Percentiles rank a stretch among this genome's conserved stretches.
These are phyloP conservation scores for Penicillium pulvis DNA, from an alignment of 495 filamentous ascomycete genomes.

Conservation along the genomic window DNA sequence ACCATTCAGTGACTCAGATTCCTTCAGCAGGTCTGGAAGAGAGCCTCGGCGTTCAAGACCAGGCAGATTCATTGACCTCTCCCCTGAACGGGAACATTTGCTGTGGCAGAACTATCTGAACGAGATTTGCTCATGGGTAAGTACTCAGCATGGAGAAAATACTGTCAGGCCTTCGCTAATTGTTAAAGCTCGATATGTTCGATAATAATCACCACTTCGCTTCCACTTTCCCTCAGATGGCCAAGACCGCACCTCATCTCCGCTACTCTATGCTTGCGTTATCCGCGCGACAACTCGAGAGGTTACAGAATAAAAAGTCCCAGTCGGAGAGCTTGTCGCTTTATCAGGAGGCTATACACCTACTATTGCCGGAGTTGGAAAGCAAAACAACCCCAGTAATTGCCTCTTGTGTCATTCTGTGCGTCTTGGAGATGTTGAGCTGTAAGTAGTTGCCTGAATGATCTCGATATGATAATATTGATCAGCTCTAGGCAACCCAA, in stretches of 20 bases:
- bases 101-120: constrained; percentile 48
- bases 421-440: constrained; percentile 47
- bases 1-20: constrained; percentile 10
- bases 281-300: constrained; percentile 48
- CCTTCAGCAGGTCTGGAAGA: constrained; percentile 7
- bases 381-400: constrained; percentile 41
- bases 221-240: constrained; percentile 41
- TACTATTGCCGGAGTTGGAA: constrained; percentile 41
- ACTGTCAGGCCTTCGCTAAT: neutral
- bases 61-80: constrained; percentile 27
- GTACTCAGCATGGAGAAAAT: neutral
- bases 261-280: constrained; percentile 46
- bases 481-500: constrained; percentile 29
- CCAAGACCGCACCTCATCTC: constrained; percentile 39
- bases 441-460: constrained; percentile 19
- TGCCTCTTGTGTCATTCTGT: constrained; percentile 43
- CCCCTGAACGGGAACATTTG: constrained; percentile 33
- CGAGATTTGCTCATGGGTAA: constrained; percentile 44
- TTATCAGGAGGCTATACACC: constrained; percentile 47
- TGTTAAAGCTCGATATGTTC: constrained; percentile 47
- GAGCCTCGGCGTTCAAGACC: constrained; percentile 12
- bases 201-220: constrained; percentile 47
- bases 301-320: constrained; percentile 36
- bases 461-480: neutral
- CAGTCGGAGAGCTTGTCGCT: constrained; percentile 45